These are phyloP conservation scores for Penicillium sp. DNA, from an alignment of 2,329 filamentous ascomycete genomes.

Conservation along the genomic window DNA sequence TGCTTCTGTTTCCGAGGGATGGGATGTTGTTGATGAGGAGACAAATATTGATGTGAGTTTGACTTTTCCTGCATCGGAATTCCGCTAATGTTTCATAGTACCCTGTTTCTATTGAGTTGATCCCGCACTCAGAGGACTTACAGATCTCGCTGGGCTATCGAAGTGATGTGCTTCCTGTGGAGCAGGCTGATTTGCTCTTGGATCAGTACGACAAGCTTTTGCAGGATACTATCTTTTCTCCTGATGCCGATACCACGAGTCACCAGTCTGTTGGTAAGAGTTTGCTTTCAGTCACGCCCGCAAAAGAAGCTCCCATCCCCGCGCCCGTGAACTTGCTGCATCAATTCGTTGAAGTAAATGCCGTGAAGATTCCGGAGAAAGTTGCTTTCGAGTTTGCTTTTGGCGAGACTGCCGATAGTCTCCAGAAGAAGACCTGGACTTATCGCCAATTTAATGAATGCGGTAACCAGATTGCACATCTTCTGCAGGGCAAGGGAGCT, in stretches of 20 bases:
- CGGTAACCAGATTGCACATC: conserved; percentile 71
- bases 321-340: conserved; percentile 68
- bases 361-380: conserved; percentile 57
- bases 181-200: conserved; percentile 69
- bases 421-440: conserved; percentile 64
- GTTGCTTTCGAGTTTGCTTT: conserved; percentile 75
- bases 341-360: conserved; percentile 72
- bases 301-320: conserved; percentile 59
- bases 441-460: conserved; percentile 71
- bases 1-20: conserved; percentile 44
- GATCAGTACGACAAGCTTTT: conserved; percentile 71
- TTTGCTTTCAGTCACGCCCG: conserved; percentile 65
- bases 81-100: conserved; percentile 51
- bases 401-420: conserved; percentile 50
- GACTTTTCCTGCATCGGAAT: background rate
- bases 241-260: conserved; percentile 44
- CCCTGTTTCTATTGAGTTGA: conserved; percentile 76
- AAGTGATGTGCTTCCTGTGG: conserved; percentile 63
- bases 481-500: conserved; percentile 57
- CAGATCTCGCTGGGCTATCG: conserved; percentile 68
- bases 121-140: conserved; percentile 57
- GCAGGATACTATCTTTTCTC: conserved; percentile 57
- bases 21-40: conserved; percentile 65
- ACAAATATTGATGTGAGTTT: conserved; percentile 64
- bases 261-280: conserved; percentile 32